Evolutionary conservation across 371 early-diverging fungal genomes (phyloP).

Genomic region (Mortierella sp.): DNA sequence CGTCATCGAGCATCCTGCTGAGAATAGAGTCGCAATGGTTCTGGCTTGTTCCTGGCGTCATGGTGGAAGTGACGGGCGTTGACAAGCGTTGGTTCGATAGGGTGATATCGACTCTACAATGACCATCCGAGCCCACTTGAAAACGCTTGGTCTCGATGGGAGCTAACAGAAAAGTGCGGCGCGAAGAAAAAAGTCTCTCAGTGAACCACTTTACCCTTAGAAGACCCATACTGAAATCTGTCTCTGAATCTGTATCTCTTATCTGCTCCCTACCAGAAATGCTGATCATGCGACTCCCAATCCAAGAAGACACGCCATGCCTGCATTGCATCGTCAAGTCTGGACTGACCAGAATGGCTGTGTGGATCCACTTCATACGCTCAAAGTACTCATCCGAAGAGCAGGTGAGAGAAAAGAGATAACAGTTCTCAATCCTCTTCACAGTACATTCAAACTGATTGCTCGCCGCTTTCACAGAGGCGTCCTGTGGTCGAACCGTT

Average conservation of each 20-base stretch:
- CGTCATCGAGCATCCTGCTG: conserved; percentile 24
- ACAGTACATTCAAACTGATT: conserved; percentile 4
- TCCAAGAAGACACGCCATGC: not conserved
- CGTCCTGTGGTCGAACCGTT: not conserved
- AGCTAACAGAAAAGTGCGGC: no score
- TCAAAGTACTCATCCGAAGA: conserved; percentile 2
- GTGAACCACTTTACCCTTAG: no score
- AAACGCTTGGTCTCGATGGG: no score
- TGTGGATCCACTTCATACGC: conserved; percentile 4
- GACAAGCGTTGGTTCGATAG: not conserved
- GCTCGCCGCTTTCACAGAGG: not conserved
- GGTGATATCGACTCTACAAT: not conserved
- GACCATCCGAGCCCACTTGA: no score
- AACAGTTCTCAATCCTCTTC: conserved; percentile 12
- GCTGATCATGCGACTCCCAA: conserved; percentile 7
- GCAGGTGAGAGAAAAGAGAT: conserved; percentile 2
- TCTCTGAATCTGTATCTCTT: not conserved
- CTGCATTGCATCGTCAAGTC: not conserved
- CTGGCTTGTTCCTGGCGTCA: not conserved
- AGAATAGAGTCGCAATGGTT: conserved; percentile 24
- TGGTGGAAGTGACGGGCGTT: not conserved
- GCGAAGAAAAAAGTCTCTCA: no score
- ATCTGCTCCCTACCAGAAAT: conserved; percentile 5
- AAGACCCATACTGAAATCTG: no score
- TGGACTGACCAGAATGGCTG: not conserved